Conservation (phyloP, 176 grass and related monocot species). For the Guadua angustifolia region DNA sequence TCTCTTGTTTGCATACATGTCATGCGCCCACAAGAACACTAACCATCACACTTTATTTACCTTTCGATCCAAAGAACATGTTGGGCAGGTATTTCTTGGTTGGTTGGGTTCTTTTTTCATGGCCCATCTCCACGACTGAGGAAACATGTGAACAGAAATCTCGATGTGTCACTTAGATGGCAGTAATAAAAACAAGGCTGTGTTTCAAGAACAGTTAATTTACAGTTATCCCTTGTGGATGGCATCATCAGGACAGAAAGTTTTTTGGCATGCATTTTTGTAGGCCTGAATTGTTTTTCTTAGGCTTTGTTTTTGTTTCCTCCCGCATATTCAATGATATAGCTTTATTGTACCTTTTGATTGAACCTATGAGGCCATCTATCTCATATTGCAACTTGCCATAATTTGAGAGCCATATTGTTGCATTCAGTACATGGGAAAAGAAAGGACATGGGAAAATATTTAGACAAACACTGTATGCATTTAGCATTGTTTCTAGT, state of each 20-base stretch:
- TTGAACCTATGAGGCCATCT: constrained; percentile 15
- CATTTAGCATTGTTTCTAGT: neutral
- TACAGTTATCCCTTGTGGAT: neutral
- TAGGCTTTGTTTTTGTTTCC: constrained; percentile 35
- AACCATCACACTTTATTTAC: constrained; percentile 16
- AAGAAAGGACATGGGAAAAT: no score
- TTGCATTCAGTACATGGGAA: neutral
- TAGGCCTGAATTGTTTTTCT: constrained; percentile 1
- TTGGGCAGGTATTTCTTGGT: constrained; percentile 29
- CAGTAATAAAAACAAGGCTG: constrained; percentile 10
- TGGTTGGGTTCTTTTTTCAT: constrained; percentile 38
- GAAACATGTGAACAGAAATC: neutral
- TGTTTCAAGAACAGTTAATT: neutral
- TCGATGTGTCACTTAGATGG: neutral
- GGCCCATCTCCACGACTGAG: constrained; percentile 18
- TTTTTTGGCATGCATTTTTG: constrained; percentile 31
- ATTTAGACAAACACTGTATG: neutral
- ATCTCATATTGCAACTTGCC: neutral
- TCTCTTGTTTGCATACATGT: neutral
- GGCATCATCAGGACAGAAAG: constrained; percentile 37
- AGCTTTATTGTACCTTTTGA: constrained; percentile 47
- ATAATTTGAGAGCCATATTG: neutral
- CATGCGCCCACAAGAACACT: constrained; percentile 60
- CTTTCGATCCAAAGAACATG: constrained; percentile 1
- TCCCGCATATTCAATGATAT: constrained; percentile 14